Percentiles rank a stretch among this genome's conserved stretches.
These are phyloP conservation scores for Botrytis paeoniae DNA, from an alignment of 2,329 filamentous ascomycete species.

Conservation along the genomic window DNA sequence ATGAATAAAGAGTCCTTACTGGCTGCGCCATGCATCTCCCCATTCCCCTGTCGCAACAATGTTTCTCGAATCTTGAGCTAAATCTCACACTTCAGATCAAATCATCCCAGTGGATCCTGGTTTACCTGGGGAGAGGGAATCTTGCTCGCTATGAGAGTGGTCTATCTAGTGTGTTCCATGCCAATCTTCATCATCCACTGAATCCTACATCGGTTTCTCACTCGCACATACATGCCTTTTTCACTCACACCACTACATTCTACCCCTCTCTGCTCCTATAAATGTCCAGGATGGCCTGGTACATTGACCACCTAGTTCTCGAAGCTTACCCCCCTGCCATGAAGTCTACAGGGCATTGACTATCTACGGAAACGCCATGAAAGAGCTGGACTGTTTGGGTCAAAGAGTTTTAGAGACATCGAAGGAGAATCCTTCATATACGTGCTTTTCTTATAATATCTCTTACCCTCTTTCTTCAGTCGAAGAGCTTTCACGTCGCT, in stretches of 20 bases:
- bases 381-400: conserved; percentile 5
- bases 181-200: not conserved
- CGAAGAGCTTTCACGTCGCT: conserved; percentile 8
- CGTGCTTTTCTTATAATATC: conserved; percentile 13
- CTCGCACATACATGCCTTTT: not conserved
- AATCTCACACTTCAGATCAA: conserved; percentile 1
- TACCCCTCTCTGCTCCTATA: conserved; percentile 1
- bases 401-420: not conserved
- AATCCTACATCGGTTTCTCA: conserved; percentile 2
- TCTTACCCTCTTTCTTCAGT: conserved; percentile 4
- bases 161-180: conserved; percentile 1
- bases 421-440: not conserved
- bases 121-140: not conserved
- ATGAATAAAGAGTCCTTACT: conserved; percentile 1
- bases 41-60: not conserved
- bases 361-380: not conserved
- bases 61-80: not conserved
- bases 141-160: not conserved
- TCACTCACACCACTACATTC: not conserved
- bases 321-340: conserved; percentile 3
- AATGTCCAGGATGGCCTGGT: not conserved
- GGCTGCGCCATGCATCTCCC: conserved; percentile 4
- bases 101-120: conserved; percentile 10
- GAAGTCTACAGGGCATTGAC: conserved; percentile 10
- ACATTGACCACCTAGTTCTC: not conserved